These are phyloP conservation scores for Mycena crocata DNA, from an alignment of 768 basidiomycete genomes.

Conservation along the genomic window DNA sequence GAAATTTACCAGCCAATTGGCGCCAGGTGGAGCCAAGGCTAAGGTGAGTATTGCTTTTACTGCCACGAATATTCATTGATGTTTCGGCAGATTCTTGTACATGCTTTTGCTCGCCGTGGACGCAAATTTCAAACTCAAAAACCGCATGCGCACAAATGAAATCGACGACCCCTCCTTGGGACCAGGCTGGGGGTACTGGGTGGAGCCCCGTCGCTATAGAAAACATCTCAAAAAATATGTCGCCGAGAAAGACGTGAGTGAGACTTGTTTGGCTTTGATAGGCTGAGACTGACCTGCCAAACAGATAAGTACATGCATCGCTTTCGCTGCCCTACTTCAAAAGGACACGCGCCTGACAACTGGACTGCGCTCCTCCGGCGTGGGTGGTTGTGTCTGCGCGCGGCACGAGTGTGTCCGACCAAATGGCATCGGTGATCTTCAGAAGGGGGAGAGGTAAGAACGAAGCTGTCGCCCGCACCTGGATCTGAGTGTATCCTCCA, in stretches of 20 bases:
- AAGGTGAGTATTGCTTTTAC: background rate
- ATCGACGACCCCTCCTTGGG: no score
- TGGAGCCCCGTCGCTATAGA: constrained; percentile 21
- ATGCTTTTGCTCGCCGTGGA: constrained; percentile 27
- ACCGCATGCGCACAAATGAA: constrained; percentile 18
- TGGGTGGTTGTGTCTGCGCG: no score
- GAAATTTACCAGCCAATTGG: constrained; percentile 34
- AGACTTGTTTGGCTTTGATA: background rate
- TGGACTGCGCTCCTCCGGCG: constrained; percentile 22
- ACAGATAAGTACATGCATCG: constrained; percentile 31
- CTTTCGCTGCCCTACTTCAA: no score
- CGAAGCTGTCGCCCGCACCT: no score
- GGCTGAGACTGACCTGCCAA: background rate
- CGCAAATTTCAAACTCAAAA: constrained; percentile 36
- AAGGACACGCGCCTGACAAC: constrained; percentile 24
- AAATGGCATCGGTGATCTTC: constrained; percentile 34
- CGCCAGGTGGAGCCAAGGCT: background rate
- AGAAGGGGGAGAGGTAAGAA: constrained; percentile 37
- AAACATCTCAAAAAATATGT: constrained; percentile 9
- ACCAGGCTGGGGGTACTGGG: constrained; percentile 25
- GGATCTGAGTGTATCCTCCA: no score
- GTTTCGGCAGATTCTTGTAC: constrained; percentile 15
- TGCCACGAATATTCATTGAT: background rate
- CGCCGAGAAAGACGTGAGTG: constrained; percentile 18
- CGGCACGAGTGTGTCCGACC: constrained; percentile 28